Percentiles rank a stretch among this genome's conserved stretches.
These are phyloP conservation scores for Phellinidium pouzarii DNA, from an alignment of 1,284 basidiomycete genomes.

Conservation along the genomic window DNA sequence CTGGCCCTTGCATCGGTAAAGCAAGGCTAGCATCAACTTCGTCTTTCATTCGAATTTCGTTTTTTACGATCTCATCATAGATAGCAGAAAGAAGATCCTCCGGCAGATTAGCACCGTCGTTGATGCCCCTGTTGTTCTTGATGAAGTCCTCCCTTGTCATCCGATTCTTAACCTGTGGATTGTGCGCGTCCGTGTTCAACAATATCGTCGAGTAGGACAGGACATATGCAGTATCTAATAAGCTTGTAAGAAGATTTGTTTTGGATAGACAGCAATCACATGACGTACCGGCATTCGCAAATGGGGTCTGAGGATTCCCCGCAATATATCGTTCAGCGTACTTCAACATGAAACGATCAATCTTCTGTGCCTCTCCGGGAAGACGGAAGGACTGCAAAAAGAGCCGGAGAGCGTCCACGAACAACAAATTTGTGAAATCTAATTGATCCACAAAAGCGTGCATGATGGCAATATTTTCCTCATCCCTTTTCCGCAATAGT, in stretches of 20 bases:
- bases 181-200: slow-evolving; percentile 95
- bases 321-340: slow-evolving; percentile 94
- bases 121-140: slow-evolving; percentile 92
- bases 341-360: slow-evolving; percentile 98
- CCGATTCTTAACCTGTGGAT: slow-evolving; percentile 85
- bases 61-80: slow-evolving; percentile 83
- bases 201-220: slow-evolving; percentile 91
- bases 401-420: slow-evolving; percentile 81
- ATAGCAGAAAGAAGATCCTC: slow-evolving; percentile 75
- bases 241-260: not conserved
- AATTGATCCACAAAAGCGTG: slow-evolving; percentile 92
- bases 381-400: slow-evolving; percentile 93
- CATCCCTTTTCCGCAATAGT: slow-evolving; percentile 50
- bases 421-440: slow-evolving; percentile 75
- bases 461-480: slow-evolving; percentile 86
- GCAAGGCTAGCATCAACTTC: slow-evolving; percentile 65
- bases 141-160: slow-evolving; percentile 90
- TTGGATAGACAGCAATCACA: not conserved
- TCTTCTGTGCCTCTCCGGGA: slow-evolving; percentile 94
- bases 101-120: slow-evolving; percentile 81
- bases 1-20: slow-evolving; percentile 50
- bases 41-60: slow-evolving; percentile 98
- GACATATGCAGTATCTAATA: slow-evolving; percentile 82
- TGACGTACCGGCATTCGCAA: slow-evolving; percentile 69
- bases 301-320: slow-evolving; percentile 73